These are phyloP conservation scores for Tympanopsis confertula DNA, from an alignment of 2,329 filamentous ascomycete species.

Conservation along the genomic window DNA sequence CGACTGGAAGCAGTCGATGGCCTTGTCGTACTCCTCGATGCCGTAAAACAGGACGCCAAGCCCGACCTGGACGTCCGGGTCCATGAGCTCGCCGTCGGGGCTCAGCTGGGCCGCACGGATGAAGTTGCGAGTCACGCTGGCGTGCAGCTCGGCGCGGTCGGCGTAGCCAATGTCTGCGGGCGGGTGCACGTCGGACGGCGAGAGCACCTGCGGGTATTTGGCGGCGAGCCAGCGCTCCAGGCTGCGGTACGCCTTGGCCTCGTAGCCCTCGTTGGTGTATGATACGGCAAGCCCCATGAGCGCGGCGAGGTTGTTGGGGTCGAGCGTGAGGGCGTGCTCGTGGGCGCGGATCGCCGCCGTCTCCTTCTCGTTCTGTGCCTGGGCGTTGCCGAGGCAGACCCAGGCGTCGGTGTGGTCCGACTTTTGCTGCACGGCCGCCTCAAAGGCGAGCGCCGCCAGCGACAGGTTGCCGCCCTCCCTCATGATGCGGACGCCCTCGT, in stretches of 20 bases:
- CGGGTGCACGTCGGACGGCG: conserved; percentile 60
- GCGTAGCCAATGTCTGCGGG: conserved; percentile 85
- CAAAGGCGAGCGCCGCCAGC: conserved; percentile 84
- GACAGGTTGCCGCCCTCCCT: conserved; percentile 87
- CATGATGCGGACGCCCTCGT: conserved; percentile 88
- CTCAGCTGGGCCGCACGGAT: conserved; percentile 86
- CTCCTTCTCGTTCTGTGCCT: conserved; percentile 98
- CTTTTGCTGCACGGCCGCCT: conserved; percentile 86
- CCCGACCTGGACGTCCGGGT: conserved; percentile 94
- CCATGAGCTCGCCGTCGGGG: conserved; percentile 87
- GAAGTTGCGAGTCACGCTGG: conserved; percentile 81
- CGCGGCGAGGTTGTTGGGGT: conserved; percentile 75
- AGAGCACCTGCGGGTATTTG: conserved; percentile 77
- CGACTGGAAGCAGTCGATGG: conserved; percentile 92
- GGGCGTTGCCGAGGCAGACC: conserved; percentile 81
- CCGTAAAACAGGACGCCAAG: conserved; percentile 95
- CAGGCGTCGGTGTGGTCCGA: conserved; percentile 81
- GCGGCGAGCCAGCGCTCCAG: conserved; percentile 93
- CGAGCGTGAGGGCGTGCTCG: conserved; percentile 79
- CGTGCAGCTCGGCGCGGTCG: conserved; percentile 78
- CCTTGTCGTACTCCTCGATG: conserved; percentile 94
- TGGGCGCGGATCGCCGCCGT: conserved; percentile 87
- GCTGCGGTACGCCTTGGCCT: conserved; percentile 89
- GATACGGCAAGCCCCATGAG: conserved; percentile 93
- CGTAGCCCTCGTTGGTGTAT: conserved; percentile 97